Conservation (phyloP, 2,329 filamentous ascomycete species). For the Uncinocarpus reesii region DNA sequence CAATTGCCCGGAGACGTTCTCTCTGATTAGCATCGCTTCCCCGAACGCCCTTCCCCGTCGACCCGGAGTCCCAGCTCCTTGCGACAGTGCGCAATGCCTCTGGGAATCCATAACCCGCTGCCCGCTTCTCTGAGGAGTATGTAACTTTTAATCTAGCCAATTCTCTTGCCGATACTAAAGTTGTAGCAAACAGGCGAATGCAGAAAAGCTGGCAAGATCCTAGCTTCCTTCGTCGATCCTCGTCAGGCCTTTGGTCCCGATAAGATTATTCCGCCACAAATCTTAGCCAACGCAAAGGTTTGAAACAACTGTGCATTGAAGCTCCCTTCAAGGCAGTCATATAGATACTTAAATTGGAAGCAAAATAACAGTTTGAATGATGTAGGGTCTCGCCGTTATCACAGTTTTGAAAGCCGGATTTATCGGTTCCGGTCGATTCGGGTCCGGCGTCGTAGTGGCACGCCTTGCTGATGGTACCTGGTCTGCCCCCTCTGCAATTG, state of each 20-base stretch:
- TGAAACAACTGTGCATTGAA: conserved; percentile 4
- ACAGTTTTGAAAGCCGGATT: conserved; percentile 44
- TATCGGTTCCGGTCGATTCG: conserved; percentile 41
- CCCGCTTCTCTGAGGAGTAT: conserved; percentile 41
- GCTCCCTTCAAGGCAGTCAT: not conserved
- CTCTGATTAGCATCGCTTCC: too few species aligned
- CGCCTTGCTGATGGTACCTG: conserved; percentile 40
- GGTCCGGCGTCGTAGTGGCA: conserved; percentile 42
- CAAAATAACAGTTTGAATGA: conserved; percentile 3
- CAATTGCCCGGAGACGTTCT: not conserved
- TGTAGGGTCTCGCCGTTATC: conserved; percentile 40
- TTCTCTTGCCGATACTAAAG: conserved; percentile 23
- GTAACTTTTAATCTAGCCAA: conserved; percentile 20
- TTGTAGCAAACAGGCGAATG: conserved; percentile 62
- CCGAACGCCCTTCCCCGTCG: too few species aligned
- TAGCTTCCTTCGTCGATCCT: conserved; percentile 89
- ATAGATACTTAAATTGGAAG: too few species aligned
- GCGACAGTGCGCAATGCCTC: conserved; percentile 12
- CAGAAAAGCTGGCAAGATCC: conserved; percentile 92
- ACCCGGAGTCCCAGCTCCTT: not conserved
- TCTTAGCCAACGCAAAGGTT: conserved; percentile 87
- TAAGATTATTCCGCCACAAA: conserved; percentile 85
- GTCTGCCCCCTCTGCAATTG: conserved; percentile 43
- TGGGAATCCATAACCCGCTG: conserved; percentile 34
- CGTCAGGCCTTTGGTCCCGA: conserved; percentile 88